phyloP scores from a whole-genome alignment of 208 protist genomes.

The Trypanosoma lewisi region DNA sequence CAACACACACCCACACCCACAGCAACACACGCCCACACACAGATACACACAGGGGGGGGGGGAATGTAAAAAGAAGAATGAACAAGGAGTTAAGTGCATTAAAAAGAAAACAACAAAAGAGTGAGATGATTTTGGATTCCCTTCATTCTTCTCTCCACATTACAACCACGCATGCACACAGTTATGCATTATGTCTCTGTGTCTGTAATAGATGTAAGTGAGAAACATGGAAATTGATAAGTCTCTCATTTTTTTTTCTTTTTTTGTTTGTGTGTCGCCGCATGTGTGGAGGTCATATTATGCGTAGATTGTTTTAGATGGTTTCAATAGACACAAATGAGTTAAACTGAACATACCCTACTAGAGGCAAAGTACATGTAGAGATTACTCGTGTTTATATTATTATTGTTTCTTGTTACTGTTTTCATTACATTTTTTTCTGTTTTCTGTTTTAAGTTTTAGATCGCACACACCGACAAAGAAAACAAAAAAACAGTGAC shows the following conservation, averaged over 20 bases:
- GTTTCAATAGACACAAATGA: conserved; percentile 8
- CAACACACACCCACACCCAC: too few relatives aligned
- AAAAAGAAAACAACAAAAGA: neutral
- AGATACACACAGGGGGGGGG: neutral
- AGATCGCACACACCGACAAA: too few relatives aligned
- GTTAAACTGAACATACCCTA: neutral
- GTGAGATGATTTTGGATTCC: neutral
- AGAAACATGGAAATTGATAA: too few relatives aligned
- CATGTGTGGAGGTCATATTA: neutral
- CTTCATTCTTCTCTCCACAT: neutral
- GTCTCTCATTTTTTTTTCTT: neutral
- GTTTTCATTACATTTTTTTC: too few relatives aligned
- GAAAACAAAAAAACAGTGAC: too few relatives aligned
- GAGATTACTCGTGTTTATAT: neutral
- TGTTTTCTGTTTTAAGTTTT: too few relatives aligned
- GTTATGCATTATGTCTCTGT: too few relatives aligned
- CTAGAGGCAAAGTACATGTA: neutral
- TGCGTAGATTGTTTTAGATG: conserved; percentile 1
- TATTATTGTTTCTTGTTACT: conserved; percentile 13
- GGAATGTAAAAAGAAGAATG: neutral
- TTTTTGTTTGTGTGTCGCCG: neutral
- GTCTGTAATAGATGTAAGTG: too few relatives aligned
- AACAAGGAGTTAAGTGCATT: neutral
- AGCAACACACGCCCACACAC: too few relatives aligned
- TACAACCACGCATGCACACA: too few relatives aligned